A percentile compares a stretch with the other conserved stretches of the same genome.
Conservation (phyloP, 2,329 filamentous ascomycete species). For the Alternaria novae-zelandiae region DNA sequence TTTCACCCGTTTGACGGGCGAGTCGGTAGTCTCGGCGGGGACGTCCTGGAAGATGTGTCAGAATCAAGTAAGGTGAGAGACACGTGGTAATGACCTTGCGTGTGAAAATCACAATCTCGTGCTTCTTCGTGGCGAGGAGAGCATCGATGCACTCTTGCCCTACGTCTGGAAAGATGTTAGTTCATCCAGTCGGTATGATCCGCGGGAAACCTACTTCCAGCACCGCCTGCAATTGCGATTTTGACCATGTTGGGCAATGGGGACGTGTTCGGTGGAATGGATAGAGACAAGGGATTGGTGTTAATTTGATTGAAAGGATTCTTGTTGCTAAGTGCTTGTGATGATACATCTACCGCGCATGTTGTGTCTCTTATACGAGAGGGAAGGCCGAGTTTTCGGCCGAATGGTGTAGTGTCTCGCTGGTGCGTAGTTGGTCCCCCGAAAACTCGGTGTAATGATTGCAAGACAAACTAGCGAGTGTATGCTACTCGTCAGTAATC, state of each 20-base stretch:
- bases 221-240: constrained; percentile 18
- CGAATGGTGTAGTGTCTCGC: constrained; percentile 1
- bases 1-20: neutral
- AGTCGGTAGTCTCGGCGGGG: neutral
- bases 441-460: neutral
- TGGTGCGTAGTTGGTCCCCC: neutral
- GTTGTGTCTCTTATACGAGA: constrained; percentile 1
- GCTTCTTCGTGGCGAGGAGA: constrained; percentile 55
- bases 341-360: neutral
- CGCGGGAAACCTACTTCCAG: constrained; percentile 7
- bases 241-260: constrained; percentile 16
- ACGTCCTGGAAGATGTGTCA: neutral
- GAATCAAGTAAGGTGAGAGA: neutral
- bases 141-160: constrained; percentile 59
- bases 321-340: neutral
- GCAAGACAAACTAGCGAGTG: neutral
- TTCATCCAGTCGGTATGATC: neutral
- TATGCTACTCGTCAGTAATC: neutral
- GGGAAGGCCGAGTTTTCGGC: constrained; percentile 6
- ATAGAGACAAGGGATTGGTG: neutral
- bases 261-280: neutral
- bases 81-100: constrained; percentile 29
- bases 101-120: constrained; percentile 58
- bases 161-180: constrained; percentile 50
- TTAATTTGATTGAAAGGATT: neutral